Base-by-base conservation (phyloP, 2,329 filamentous ascomycete species). In the Colletotrichum gigasporum region DNA sequence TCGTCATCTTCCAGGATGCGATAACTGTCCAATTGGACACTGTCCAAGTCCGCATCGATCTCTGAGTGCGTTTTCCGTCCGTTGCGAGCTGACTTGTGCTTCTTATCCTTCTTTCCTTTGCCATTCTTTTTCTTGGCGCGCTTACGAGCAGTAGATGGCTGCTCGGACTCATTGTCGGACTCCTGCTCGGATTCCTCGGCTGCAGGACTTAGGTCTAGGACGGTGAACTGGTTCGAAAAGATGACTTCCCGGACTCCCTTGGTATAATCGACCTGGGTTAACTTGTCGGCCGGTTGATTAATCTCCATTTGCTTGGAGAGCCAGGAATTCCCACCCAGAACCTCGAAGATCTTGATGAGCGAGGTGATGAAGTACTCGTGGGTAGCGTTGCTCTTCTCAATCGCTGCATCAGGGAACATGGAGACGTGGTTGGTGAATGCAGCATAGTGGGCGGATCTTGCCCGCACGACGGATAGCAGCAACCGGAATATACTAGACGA, bases 301-400 rank as follows among this genome's bases (percentile, higher is more conserved):
- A 20, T 18, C 1, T n/a, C 20, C 7, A 10, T 18, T 12, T 20
- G 14, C 39, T 42, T 14, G 4, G n/a, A 16, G 12, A 16, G 7
- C 71, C 71, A 75, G 6, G 42, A 39, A 1, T 72, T 66, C 2
- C 78, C 76, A 3, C 79, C 77, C 1, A 82, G 67, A 11, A 70
- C 68, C 0, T 73, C 30, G 34, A 81, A 81, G 0, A 75, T 75
- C 4, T 76, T 66, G 3, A 66, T 71, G 2, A 84, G 73, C 2
- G 71, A 73, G 42, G 82, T 73, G 53, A 83, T 82, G 65, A 82
- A 83, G 35, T 74, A 67, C 44, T 78, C 78, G 67, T 84, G 80
- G 1, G 73, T 72, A 2, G 59, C 65, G 62, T 82, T 82, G 59
- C 75, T 80, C 48, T 69, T 71, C 51, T 79, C 69, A 6, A 79